These are phyloP conservation scores for Huntiella omanensis DNA, from an alignment of 2,329 filamentous ascomycete genomes.

Conservation along the genomic window DNA sequence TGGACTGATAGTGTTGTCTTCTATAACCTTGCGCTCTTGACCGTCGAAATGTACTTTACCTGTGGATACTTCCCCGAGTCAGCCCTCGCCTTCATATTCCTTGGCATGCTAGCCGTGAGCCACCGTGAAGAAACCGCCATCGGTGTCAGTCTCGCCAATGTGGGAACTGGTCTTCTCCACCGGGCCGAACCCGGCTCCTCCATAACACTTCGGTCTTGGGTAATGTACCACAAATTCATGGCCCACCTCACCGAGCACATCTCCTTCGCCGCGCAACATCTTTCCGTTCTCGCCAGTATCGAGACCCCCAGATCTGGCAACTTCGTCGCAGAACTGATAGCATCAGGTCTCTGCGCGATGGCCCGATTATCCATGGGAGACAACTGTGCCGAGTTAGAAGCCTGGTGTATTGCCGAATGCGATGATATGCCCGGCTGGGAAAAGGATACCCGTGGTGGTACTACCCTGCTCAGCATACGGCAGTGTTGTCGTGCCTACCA, in stretches of 20 bases:
- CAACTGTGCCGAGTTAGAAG: conserved; percentile 49
- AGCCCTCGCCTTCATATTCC: conserved; percentile 46
- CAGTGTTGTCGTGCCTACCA: conserved; percentile 53
- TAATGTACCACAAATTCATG: conserved; percentile 49
- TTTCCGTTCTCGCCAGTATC: conserved; percentile 36
- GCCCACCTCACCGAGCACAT: conserved; percentile 51
- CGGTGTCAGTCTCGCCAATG: conserved; percentile 43
- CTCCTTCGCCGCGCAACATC: conserved; percentile 33
- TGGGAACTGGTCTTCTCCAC: conserved; percentile 45
- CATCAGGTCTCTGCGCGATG: conserved; percentile 47
- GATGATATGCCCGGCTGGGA: conserved; percentile 58
- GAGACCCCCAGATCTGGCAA: conserved; percentile 29
- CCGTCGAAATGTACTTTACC: conserved; percentile 46
- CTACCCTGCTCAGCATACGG: conserved; percentile 44
- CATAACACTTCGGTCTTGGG: conserved; percentile 43
- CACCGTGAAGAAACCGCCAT: conserved; percentile 54
- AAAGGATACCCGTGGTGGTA: conserved; percentile 51
- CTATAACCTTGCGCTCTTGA: conserved; percentile 48
- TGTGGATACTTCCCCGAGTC: conserved; percentile 50
- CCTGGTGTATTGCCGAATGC: conserved; percentile 51
- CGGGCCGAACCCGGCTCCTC: conserved; percentile 42
- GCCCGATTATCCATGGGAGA: conserved; percentile 53
- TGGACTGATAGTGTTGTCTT: conserved; percentile 57
- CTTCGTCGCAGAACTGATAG: conserved; percentile 51
- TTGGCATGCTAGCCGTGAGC: conserved; percentile 47